Evolutionary conservation across 2,329 filamentous ascomycete species (phyloP), one percentile per base, ranked within the genome.

Genomic region (Hypoxylon sp.): DNA sequence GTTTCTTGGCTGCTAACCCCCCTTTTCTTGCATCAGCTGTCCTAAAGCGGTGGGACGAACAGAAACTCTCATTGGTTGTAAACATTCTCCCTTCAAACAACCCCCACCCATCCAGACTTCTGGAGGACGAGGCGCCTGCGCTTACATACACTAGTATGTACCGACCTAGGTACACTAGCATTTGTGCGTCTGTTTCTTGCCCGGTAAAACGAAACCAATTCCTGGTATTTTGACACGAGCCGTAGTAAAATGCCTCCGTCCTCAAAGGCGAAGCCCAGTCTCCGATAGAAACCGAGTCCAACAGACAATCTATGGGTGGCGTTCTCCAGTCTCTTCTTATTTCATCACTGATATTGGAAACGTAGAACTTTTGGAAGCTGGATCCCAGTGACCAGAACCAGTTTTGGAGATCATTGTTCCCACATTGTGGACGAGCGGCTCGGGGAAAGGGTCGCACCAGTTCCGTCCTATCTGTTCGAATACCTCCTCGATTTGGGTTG

Each of bases 21-120:
- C 72, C 71, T 72, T 73, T 73, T 65, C 65, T 55, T 72, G 70
- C 63, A 68, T 68, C 65, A 61, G 62, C 40, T 56, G 58, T 58
- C 48, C 61, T 60, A 50, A 48, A 60, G 49, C 50, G 55, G 65
- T 63, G 52, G 61, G 46, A 70, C 60, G 26, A 57, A 28, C 26
- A 49, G 11, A 52, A 55, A 45, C 60, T 63, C 64, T 71, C 54
- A 73, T 69, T 70, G 68, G 65, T 52, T 59, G 24, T 65, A 58
- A 57, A 63, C 56, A 69, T 44, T 65, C 64, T 66, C 70, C 61
- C 58, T 62, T 40, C 66, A 53, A 62, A 69, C 65, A 65, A 61
- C 67, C 67, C 67, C 67, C 67, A 70, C 67, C 59, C 61, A 26
- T 26, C 24, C 24, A 66, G 60, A 50, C 56, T 65, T 40, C 30